phyloP scores from a whole-genome alignment of 2,329 filamentous ascomycete species.

The Aspergillus quadricinctus region DNA sequence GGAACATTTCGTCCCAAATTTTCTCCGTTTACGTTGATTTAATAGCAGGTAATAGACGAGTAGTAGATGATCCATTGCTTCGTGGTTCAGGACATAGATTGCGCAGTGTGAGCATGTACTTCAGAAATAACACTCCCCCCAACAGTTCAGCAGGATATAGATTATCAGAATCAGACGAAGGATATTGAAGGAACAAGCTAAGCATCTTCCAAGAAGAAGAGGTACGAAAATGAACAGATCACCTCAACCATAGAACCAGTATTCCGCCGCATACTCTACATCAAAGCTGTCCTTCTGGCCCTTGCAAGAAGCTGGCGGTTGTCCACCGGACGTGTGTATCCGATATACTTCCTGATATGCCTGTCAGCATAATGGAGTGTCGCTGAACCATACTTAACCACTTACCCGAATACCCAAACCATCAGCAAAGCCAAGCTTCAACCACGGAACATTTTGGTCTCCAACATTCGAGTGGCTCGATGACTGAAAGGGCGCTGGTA shows the following conservation, averaged over 20 bases:
- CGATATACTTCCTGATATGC: slow-evolving; percentile 38
- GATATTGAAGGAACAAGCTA: background rate
- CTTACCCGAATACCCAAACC: slow-evolving; percentile 30
- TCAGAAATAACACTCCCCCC: background rate
- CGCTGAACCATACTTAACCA: background rate
- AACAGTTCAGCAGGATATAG: background rate
- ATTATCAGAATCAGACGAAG: background rate
- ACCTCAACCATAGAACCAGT: slow-evolving; percentile 39
- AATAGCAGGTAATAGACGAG: background rate
- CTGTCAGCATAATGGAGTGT: slow-evolving; percentile 1
- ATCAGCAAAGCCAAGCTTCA: slow-evolving; percentile 25
- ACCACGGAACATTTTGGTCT: slow-evolving; percentile 28
- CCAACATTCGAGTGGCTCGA: background rate
- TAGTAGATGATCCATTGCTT: background rate
- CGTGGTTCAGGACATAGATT: background rate
- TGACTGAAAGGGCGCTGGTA: slow-evolving; percentile 20
- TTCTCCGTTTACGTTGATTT: background rate
- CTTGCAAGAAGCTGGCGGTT: slow-evolving; percentile 31
- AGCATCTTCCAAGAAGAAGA: background rate
- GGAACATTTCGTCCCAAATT: background rate
- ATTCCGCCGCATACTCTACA: slow-evolving; percentile 40
- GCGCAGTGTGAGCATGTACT: background rate
- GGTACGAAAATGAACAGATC: background rate
- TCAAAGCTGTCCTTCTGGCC: slow-evolving; percentile 26
- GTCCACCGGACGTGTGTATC: slow-evolving; percentile 35